Conservation (phyloP, 371 early-diverging fungal species). For the Actinomucor elegans region DNA sequence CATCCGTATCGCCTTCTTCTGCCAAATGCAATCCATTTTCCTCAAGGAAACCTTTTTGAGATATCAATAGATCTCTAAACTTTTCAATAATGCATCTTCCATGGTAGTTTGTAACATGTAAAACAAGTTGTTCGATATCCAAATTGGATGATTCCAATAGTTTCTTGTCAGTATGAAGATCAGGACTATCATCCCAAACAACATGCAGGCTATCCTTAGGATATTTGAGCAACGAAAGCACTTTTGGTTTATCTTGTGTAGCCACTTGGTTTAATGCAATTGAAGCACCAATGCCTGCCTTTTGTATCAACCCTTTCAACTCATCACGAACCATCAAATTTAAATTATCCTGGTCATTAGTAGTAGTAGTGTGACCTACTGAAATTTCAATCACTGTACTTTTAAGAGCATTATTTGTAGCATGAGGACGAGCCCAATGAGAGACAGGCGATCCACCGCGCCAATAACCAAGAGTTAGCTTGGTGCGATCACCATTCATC, state of each 20-base stretch:
- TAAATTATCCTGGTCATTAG: slow-evolving; percentile 4
- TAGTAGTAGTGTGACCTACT: slow-evolving; percentile 25
- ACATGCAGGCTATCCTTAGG: slow-evolving; percentile 36
- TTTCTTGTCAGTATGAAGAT: slow-evolving; percentile 31
- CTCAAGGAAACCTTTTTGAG: slow-evolving; percentile 32
- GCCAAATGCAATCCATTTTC: slow-evolving; percentile 34
- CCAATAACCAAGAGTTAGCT: slow-evolving; percentile 66
- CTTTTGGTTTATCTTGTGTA: slow-evolving; percentile 26
- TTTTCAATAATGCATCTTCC: slow-evolving; percentile 50
- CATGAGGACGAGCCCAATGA: slow-evolving; percentile 45
- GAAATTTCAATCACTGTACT: slow-evolving; percentile 26
- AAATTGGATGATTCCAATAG: slow-evolving; percentile 49
- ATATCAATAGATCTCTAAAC: slow-evolving; percentile 39
- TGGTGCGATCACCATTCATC: slow-evolving; percentile 53
- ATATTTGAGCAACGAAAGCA: slow-evolving; percentile 39
- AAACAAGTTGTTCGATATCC: slow-evolving; percentile 48
- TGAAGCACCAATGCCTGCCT: slow-evolving; percentile 49
- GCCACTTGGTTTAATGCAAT: slow-evolving; percentile 27
- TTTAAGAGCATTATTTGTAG: slow-evolving; percentile 6
- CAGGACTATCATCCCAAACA: slow-evolving; percentile 34
- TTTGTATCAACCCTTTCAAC: slow-evolving; percentile 38
- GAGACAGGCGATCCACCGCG: slow-evolving; percentile 45
- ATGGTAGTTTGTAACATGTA: slow-evolving; percentile 52
- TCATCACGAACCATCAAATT: slow-evolving; percentile 41
- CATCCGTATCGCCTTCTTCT: slow-evolving; percentile 16